phyloP scores from a whole-genome alignment of 441 rosid species.

The Eutrema salsugineum region DNA sequence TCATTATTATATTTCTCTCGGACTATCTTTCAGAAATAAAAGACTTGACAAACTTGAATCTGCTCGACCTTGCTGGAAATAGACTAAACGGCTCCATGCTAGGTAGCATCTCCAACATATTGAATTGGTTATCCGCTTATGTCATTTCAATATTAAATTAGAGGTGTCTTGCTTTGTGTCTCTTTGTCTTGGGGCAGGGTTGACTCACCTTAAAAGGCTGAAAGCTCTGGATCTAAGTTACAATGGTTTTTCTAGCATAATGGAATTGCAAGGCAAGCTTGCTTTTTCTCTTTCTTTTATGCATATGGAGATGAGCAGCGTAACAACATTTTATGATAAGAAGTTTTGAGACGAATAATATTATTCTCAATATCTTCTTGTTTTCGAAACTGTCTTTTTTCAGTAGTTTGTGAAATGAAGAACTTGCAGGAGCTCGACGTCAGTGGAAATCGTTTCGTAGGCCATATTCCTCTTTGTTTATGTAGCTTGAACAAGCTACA shows the following conservation, averaged over 20 bases:
- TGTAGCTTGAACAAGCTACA: neutral
- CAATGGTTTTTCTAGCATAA: neutral
- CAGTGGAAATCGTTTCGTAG: neutral
- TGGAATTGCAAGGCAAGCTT: neutral
- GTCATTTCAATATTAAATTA: no score
- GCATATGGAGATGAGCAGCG: no score
- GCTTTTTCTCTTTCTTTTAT: neutral
- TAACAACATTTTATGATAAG: no score
- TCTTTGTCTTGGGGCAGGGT: neutral
- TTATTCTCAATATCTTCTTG: no score
- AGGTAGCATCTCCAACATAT: neutral
- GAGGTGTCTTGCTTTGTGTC: neutral
- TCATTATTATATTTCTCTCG: neutral
- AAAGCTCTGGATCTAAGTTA: neutral
- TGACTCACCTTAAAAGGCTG: neutral
- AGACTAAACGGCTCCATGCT: neutral
- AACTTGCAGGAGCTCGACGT: neutral
- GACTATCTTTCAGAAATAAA: conserved; percentile 1
- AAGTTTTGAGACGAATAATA: no score
- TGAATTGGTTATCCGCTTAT: no score
- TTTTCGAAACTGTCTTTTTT: no score
- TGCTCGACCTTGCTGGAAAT: neutral
- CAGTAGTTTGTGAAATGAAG: neutral
- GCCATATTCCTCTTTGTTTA: neutral
- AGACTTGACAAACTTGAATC: neutral